Evolutionary conservation across 2,329 filamentous ascomycete genomes (phyloP).

Genomic region (Cladophialophora psammophila): DNA sequence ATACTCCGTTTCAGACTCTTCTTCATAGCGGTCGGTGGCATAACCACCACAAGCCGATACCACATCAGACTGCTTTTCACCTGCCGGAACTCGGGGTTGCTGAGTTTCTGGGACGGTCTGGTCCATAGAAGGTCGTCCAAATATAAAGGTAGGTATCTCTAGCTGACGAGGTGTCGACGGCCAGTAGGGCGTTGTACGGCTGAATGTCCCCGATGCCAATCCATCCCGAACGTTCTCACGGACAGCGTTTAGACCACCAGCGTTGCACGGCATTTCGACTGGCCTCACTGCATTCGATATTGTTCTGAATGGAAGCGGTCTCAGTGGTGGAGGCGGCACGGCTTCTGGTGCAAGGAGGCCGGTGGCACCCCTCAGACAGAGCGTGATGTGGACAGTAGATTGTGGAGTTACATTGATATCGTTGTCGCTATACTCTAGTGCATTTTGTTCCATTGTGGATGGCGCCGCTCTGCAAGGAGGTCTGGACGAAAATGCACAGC

Average conservation of each 20-base stretch:
- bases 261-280: not conserved
- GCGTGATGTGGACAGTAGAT: slow-evolving; percentile 22
- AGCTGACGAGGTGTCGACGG: not conserved
- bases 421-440: slow-evolving; percentile 16
- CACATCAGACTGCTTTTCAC: not conserved
- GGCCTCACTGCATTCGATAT: not conserved
- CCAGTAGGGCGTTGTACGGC: not conserved
- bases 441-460: not conserved
- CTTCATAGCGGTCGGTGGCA: not conserved
- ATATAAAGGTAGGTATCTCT: slow-evolving; percentile 19
- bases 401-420: slow-evolving; percentile 13
- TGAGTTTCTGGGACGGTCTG: not conserved
- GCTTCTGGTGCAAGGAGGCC: not conserved
- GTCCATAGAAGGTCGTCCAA: not conserved
- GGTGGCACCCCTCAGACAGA: slow-evolving; percentile 6
- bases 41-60: not conserved
- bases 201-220: not conserved
- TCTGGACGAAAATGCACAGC: not conserved
- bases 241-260: not conserved
- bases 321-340: not conserved
- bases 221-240: not conserved
- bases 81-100: not conserved
- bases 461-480: not conserved
- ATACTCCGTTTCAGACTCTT: not conserved
- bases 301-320: not conserved